Evolutionary conservation across 208 protist species (phyloP).

Genomic region (Angomonas deanei): DNA sequence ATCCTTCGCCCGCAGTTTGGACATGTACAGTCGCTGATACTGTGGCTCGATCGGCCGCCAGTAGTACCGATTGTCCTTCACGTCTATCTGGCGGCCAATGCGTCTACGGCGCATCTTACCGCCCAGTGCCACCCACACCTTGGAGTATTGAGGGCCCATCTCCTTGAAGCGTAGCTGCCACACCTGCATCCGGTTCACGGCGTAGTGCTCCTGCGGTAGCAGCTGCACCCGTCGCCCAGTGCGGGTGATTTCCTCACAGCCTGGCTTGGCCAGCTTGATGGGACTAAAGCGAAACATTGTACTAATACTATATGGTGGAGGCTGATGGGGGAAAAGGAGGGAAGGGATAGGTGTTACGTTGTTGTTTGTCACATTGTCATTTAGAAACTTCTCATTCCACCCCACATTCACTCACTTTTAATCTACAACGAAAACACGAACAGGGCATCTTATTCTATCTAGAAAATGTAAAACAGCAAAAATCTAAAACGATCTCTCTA

Average conservation of each 20-base stretch:
- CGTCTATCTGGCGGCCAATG: slow-evolving; percentile 81
- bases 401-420: too few relatives aligned
- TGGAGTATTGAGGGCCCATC: slow-evolving; percentile 78
- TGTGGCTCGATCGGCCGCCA: slow-evolving; percentile 87
- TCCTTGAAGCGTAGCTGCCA: slow-evolving; percentile 89
- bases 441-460: too few relatives aligned
- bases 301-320: background rate
- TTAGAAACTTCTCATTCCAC: too few relatives aligned
- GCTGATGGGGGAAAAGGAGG: background rate
- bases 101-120: slow-evolving; percentile 89
- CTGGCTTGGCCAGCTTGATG: slow-evolving; percentile 60
- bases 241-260: slow-evolving; percentile 80
- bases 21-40: slow-evolving; percentile 90
- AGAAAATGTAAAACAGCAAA: background rate
- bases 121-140: slow-evolving; percentile 85
- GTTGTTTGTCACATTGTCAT: too few relatives aligned
- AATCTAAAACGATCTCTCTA: slow-evolving; percentile 3
- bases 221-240: slow-evolving; percentile 69
- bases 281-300: slow-evolving; percentile 50
- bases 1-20: slow-evolving; percentile 58
- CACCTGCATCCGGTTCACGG: slow-evolving; percentile 74
- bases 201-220: slow-evolving; percentile 56
- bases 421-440: too few relatives aligned
- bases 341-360: background rate
- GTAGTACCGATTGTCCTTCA: slow-evolving; percentile 88